A percentile compares a stretch with the other conserved stretches of the same genome.
These are phyloP conservation scores for Berkeleyomyces rouxiae DNA, from an alignment of 2,329 filamentous ascomycete species.

Conservation along the genomic window DNA sequence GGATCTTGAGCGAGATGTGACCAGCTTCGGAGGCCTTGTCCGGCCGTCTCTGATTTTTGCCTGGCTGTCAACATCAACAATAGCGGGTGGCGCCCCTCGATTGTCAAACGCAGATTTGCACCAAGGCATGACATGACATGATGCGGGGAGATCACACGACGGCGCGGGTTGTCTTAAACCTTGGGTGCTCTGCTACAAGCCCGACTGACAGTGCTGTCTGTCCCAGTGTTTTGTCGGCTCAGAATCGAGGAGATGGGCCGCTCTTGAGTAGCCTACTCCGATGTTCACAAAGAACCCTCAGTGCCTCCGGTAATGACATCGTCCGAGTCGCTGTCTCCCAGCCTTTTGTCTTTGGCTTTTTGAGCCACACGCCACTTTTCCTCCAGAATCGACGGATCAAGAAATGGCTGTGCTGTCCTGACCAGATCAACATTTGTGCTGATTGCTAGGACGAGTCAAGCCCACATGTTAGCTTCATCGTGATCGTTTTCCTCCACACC, in stretches of 20 bases:
- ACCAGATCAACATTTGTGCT: neutral
- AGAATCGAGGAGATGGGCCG: neutral
- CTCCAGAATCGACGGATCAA: slow-evolving; percentile 19
- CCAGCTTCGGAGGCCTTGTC: neutral
- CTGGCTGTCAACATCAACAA: neutral
- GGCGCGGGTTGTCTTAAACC: neutral
- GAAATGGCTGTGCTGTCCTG: slow-evolving; percentile 21
- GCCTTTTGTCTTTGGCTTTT: neutral
- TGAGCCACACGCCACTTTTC: slow-evolving; percentile 14
- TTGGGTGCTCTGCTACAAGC: neutral
- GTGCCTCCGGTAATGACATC: neutral
- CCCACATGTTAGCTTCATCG: neutral
- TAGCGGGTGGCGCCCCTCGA: too few species aligned
- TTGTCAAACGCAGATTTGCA: neutral
- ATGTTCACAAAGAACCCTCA: neutral
- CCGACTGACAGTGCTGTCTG: too few species aligned
- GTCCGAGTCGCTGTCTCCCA: neutral
- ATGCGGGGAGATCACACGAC: neutral
- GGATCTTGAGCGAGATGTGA: neutral
- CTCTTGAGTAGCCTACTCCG: neutral
- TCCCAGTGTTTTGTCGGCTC: too few species aligned
- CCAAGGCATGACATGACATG: neutral
- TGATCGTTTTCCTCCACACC: neutral
- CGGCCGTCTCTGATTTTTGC: neutral
- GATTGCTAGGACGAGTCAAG: neutral